Evolutionary conservation across 495 filamentous ascomycete genomes (phyloP), one percentile per base, ranked within the genome.

Genomic region (Bryoglossum gracile): DNA sequence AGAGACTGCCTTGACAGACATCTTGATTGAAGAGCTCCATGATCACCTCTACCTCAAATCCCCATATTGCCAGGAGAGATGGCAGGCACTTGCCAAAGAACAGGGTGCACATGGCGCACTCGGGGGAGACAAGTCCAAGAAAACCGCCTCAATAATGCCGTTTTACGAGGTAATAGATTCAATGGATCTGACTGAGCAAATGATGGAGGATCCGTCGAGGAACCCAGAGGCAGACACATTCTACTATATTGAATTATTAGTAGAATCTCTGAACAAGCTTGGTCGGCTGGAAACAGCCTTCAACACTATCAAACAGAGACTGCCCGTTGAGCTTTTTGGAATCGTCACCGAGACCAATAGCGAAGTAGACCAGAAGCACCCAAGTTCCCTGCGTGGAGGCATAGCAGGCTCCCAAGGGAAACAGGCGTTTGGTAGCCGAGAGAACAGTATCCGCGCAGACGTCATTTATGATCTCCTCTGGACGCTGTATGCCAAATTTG

Each of bases 21-120:
- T 96, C 34, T 59, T 99, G 57, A 81, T 96, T 38, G 92, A 99
- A 65, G 92, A 99, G 64, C 70, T 99, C 35, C 94, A 97, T 61
- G 94, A 91, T 59, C 92, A 99, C 68, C 74, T 99, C 3, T 99
- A 97, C 58, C 76, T 99, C 10, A 97, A 96, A 57, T 95, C 89
- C 9, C 90, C 89, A 0, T 97, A 97, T 58, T 96, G 89, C 64
- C 86, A 94, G 51, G 86, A 94, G 64, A 71, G 92, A 40, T 99
- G 92, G 92, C 94, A 92, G 60, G 73, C 76, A 37, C 71, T 86
- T 51, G 65, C 74, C 42, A 76, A 76, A 53, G 65, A 64, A 21
- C 56, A 56, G 34, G 70, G 72, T 23, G 65, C 65, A 10, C 55
- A 65, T 37, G 70, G 72, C 23, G 65, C 65, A 10, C 55, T 65